Evolutionary conservation across 164 flowering plant genomes (phyloP).

Genomic region (Santalum album): DNA sequence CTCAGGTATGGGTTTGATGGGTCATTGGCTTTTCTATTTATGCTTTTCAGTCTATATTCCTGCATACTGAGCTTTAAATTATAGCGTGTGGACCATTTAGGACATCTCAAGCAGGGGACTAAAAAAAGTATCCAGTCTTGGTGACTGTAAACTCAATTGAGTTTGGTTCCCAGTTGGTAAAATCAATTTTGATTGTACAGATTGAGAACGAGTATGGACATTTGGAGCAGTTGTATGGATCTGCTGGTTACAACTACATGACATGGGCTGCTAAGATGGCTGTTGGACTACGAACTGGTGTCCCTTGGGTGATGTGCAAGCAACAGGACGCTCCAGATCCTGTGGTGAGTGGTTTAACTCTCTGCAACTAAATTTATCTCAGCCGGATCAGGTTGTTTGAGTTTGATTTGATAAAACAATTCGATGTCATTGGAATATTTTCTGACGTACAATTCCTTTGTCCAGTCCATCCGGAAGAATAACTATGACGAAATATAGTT

Average conservation of each 20-base stretch:
- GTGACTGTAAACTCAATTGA: too few species aligned
- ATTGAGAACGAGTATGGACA: slow-evolving; percentile 80
- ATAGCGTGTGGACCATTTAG: background rate
- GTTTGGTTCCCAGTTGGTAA: too few species aligned
- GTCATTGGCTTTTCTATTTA: background rate
- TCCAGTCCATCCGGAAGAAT: too few species aligned
- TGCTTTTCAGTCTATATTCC: background rate
- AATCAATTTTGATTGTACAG: slow-evolving; percentile 15
- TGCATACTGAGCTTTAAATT: background rate
- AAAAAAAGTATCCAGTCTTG: too few species aligned
- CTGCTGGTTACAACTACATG: slow-evolving; percentile 50
- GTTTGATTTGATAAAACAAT: too few species aligned
- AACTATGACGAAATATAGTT: too few species aligned
- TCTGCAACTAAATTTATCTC: background rate
- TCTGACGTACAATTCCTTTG: too few species aligned
- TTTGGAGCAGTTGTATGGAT: slow-evolving; percentile 42
- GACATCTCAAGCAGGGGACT: too few species aligned
- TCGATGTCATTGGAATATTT: too few species aligned
- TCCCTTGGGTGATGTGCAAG: slow-evolving; percentile 90
- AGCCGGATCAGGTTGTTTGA: background rate
- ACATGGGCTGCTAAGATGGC: slow-evolving; percentile 86
- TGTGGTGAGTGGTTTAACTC: slow-evolving; percentile 33
- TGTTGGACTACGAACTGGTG: slow-evolving; percentile 52
- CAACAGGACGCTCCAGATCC: slow-evolving; percentile 84
- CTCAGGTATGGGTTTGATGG: slow-evolving; percentile 43